A percentile compares a stretch with the other conserved stretches of the same genome.
Evolutionary conservation across 805 yeast species (phyloP).

Genomic region (Deakozyma indianensis): DNA sequence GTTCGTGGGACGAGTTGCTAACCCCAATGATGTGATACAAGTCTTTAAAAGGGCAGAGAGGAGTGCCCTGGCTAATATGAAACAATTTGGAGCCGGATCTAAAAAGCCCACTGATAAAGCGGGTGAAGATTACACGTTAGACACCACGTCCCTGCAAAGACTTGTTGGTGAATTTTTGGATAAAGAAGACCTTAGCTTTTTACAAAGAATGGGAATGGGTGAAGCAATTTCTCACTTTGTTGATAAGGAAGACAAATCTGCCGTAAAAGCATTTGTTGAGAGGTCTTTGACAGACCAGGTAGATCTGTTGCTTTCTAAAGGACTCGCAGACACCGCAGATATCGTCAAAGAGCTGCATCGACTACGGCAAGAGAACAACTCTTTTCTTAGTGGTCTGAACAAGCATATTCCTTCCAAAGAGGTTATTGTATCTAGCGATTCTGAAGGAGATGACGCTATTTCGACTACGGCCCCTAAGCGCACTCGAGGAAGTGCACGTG

Average conservation of each 20-base stretch:
- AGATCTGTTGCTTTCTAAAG: conserved; percentile 11
- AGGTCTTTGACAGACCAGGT: conserved; percentile 16
- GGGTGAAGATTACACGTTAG: conserved; percentile 15
- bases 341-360: neutral
- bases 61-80: conserved; percentile 7
- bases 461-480: neutral
- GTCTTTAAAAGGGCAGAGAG: conserved; percentile 32
- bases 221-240: conserved; percentile 60
- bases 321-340: conserved; percentile 3
- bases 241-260: conserved; percentile 68
- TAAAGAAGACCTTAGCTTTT: conserved; percentile 47
- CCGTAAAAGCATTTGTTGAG: conserved; percentile 35
- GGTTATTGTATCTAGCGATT: neutral
- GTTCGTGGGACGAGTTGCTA: conserved; percentile 85
- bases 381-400: neutral
- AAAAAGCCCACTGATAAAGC: conserved; percentile 4
- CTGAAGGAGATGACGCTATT: neutral
- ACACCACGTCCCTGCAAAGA: conserved; percentile 39
- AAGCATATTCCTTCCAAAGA: conserved; percentile 2
- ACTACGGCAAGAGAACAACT: conserved; percentile 1
- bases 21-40: conserved; percentile 71
- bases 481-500: neutral
- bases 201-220: conserved; percentile 65
- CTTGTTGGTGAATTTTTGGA: conserved; percentile 49
- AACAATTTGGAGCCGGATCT: conserved; percentile 4